Base-by-base conservation (phyloP, 2,329 filamentous ascomycete species). In the Cordyceps militaris region DNA sequence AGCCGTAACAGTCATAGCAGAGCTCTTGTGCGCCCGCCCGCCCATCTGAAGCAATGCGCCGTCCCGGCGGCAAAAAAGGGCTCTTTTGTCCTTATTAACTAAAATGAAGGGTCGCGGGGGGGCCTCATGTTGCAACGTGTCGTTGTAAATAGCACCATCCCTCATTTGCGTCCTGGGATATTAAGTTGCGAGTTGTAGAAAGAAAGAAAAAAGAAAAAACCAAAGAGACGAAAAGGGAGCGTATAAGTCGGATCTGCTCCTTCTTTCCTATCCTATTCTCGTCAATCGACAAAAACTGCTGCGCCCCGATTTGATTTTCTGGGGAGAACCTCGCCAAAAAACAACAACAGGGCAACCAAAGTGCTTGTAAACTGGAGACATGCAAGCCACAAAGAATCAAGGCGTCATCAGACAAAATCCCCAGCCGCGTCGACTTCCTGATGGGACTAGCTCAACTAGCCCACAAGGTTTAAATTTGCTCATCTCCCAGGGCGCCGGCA, bases 271-370 rank as follows among this genome's bases (percentile, higher is more conserved):
- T 26, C 19, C 49, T 30, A 14, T 28, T 24, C 10, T 55, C 52
- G 52, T 55, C 10, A 47, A 55, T 55, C 52, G 42, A 55, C 11
- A 3, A 8, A 55, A 19, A 36, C 30, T 28, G 52, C 19, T 55
- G 52, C 52, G 52, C 52, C 52, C 52, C 52, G 52, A 55, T 55
- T 51, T 21, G 36, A 42, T 52, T 42, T 54, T 47, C 30, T 28
- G 52, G 52, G 52, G 51, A 30, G 23, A 13, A 30, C 24, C 24
- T 32, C 2, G 30, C n/a, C 10, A 7, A 14, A 14, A n/a, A 19
- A 23, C 16, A 21, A 32, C 5, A 32, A 38, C 2, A 19, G 36
- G 7, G 36, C 7, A 9, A 7, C 34, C 14, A 24, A 14, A 44
- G 7, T 6, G 23, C 42, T 44, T 44, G 42, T 44, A 44, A 44